These are phyloP conservation scores for Podaxis sp. DNA, from an alignment of 768 basidiomycete species.

Conservation along the genomic window DNA sequence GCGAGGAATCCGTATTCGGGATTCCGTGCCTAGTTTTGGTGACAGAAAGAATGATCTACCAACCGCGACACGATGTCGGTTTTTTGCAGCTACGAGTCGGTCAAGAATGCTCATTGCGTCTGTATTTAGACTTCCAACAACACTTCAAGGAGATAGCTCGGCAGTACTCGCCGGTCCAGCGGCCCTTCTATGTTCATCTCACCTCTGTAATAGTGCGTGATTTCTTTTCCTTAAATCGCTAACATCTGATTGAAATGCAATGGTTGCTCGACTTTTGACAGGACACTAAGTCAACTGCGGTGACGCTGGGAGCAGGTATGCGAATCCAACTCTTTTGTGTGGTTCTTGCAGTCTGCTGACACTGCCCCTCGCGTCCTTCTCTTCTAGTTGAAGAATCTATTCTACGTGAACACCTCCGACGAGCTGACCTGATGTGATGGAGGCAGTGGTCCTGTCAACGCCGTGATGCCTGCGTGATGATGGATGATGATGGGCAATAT, in stretches of 20 bases:
- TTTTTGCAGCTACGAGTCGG: background rate
- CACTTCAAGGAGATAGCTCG: conserved; percentile 75
- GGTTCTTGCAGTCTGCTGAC: background rate
- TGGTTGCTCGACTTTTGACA: conserved; percentile 21
- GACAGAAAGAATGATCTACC: conserved; percentile 66
- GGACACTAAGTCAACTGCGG: conserved; percentile 74
- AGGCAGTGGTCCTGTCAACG: background rate
- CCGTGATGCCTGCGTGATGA: background rate
- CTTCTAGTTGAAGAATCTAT: conserved; percentile 66
- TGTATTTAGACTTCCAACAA: conserved; percentile 64
- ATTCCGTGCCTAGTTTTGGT: conserved; percentile 70
- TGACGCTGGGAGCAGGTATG: conserved; percentile 65
- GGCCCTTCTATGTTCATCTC: conserved; percentile 68
- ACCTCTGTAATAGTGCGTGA: conserved; percentile 72
- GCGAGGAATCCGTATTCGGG: conserved; percentile 59
- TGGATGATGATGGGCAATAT: background rate
- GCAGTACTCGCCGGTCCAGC: conserved; percentile 54
- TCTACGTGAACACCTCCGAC: conserved; percentile 62
- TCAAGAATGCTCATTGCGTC: background rate
- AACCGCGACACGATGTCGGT: conserved; percentile 69
- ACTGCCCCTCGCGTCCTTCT: conserved; percentile 1
- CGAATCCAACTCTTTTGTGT: conserved; percentile 10
- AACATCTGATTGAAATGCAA: background rate
- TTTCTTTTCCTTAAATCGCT: background rate
- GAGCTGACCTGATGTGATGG: conserved; percentile 62